Percentiles rank a stretch among this genome's conserved stretches.
Conservation (phyloP, 2,329 filamentous ascomycete genomes). For the Neopestalotiopsis rosae region DNA sequence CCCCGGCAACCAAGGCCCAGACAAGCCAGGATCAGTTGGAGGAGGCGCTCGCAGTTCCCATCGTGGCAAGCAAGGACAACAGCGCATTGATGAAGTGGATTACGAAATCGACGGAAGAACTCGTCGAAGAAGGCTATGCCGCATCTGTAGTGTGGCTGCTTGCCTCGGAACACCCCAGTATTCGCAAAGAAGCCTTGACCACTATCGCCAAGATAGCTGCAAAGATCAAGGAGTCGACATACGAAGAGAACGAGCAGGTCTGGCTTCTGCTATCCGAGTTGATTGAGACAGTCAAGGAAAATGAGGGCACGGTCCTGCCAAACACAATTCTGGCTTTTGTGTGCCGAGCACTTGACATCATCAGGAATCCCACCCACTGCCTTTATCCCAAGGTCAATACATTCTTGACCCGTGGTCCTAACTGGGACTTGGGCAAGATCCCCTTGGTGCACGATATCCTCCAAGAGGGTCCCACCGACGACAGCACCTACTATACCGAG, state of each 20-base stretch:
- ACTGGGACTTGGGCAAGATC: constrained; percentile 76
- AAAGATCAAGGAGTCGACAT: constrained; percentile 70
- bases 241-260: constrained; percentile 77
- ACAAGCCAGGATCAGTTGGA: constrained; percentile 52
- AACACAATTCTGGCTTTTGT: constrained; percentile 80
- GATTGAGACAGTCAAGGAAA: constrained; percentile 70
- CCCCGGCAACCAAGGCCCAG: constrained; percentile 19
- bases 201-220: constrained; percentile 70
- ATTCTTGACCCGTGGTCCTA: constrained; percentile 79
- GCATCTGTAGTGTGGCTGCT: constrained; percentile 75
- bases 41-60: constrained; percentile 55
- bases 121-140: constrained; percentile 78
- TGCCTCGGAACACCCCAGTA: constrained; percentile 74
- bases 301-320: constrained; percentile 51
- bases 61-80: constrained; percentile 56
- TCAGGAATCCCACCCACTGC: constrained; percentile 78
- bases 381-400: constrained; percentile 87
- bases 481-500: constrained; percentile 38
- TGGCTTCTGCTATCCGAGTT: constrained; percentile 83
- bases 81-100: constrained; percentile 69
- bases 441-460: constrained; percentile 71
- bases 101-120: constrained; percentile 77
- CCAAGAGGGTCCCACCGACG: constrained; percentile 50
- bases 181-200: constrained; percentile 78
- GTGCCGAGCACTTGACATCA: constrained; percentile 69